phyloP scores from a whole-genome alignment of 495 filamentous ascomycete species.

The Podospora comata region DNA sequence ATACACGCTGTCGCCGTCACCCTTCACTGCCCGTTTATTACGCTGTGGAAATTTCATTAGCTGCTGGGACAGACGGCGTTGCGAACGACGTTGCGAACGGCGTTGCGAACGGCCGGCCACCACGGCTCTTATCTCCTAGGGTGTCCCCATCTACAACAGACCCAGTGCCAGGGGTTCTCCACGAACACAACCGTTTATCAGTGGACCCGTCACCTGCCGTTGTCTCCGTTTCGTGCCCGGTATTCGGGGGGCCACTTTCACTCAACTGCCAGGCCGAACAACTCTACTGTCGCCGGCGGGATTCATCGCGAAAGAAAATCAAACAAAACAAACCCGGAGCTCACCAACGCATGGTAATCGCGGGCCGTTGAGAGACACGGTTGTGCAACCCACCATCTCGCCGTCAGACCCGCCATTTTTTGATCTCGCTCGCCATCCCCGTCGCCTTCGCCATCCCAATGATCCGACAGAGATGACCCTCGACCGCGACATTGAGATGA shows the following conservation, averaged over 20 bases:
- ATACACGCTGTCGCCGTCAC: not conserved
- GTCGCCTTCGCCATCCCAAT: slow-evolving; percentile 1
- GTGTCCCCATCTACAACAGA: not conserved
- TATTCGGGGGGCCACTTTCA: not conserved
- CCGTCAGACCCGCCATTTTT: not conserved
- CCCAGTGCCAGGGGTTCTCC: not conserved
- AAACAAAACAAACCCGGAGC: not conserved
- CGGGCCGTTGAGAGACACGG: not conserved
- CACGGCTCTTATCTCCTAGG: not conserved
- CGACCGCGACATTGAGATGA: slow-evolving; percentile 32
- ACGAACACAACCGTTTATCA: not conserved
- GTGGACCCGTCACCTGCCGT: not conserved
- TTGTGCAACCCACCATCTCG: not conserved
- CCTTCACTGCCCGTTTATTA: not conserved
- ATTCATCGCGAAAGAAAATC: not conserved
- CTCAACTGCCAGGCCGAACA: not conserved
- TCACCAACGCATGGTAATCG: not conserved
- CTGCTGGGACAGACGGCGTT: not conserved
- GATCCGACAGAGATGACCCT: slow-evolving; percentile 15
- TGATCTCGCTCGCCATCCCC: not conserved
- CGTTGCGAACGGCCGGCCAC: not conserved
- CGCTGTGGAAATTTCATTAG: not conserved
- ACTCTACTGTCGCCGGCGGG: not conserved
- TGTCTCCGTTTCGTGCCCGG: not conserved
- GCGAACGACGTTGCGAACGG: not conserved